phyloP scores from a whole-genome alignment of 495 filamentous ascomycete species.

The Xylaria castorea region DNA sequence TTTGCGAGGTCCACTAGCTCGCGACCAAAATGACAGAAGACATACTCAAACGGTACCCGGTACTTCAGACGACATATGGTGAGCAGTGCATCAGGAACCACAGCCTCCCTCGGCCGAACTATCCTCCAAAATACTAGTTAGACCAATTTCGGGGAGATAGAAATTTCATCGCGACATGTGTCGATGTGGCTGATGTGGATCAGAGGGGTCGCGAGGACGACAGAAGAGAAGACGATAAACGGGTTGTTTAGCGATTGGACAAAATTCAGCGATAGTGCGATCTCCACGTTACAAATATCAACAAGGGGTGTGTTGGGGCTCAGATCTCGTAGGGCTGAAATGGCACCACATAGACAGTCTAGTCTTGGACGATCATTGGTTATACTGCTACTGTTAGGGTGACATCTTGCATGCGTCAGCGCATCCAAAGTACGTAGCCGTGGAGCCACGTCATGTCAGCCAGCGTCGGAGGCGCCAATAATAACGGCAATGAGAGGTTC shows the following conservation, averaged over 20 bases:
- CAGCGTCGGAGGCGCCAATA: conserved; percentile 19
- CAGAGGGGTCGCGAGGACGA: neutral
- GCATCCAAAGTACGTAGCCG: conserved; percentile 20
- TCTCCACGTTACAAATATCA: conserved; percentile 29
- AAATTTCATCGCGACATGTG: conserved; percentile 7
- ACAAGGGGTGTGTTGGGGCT: conserved; percentile 37
- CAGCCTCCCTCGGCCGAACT: neutral
- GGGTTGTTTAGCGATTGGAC: conserved; percentile 10
- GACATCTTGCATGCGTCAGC: conserved; percentile 25
- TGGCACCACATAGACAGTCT: conserved; percentile 35
- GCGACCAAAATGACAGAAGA: neutral
- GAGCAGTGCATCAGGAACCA: neutral
- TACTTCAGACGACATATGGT: neutral
- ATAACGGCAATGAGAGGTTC: neutral
- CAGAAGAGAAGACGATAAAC: neutral
- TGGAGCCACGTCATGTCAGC: conserved; percentile 26
- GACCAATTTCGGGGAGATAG: neutral
- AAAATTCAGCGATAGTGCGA: conserved; percentile 18
- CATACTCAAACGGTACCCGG: neutral
- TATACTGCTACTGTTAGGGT: conserved; percentile 13
- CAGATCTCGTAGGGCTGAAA: conserved; percentile 47
- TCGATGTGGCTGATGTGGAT: conserved; percentile 7
- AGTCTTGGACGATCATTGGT: conserved; percentile 37
- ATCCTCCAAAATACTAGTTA: neutral
- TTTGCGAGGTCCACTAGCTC: neutral